Evolutionary conservation across 805 yeast genomes (phyloP).

Genomic region (Ogataea chonburiensis): DNA sequence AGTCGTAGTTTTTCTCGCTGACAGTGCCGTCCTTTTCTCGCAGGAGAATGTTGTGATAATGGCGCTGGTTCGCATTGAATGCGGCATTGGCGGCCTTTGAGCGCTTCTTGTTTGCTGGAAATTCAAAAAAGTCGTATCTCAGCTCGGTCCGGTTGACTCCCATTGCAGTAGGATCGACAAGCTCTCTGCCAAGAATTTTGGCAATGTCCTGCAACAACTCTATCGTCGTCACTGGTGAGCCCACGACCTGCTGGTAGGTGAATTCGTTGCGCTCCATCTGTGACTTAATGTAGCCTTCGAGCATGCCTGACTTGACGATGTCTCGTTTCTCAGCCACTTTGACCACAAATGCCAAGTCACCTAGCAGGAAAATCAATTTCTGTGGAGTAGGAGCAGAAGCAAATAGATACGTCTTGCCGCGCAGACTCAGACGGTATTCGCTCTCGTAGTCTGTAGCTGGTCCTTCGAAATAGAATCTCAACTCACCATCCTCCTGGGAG

Average conservation of each 20-base stretch:
- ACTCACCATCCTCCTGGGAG: slow-evolving; percentile 18
- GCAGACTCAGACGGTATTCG: slow-evolving; percentile 37
- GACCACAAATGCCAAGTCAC: slow-evolving; percentile 41
- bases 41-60: slow-evolving; percentile 34
- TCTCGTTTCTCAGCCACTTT: slow-evolving; percentile 34
- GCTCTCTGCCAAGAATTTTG: slow-evolving; percentile 28
- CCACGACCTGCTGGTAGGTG: slow-evolving; percentile 32
- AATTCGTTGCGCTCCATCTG: slow-evolving; percentile 23
- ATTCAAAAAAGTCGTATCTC: slow-evolving; percentile 26
- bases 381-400: slow-evolving; percentile 46
- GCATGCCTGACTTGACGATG: slow-evolving; percentile 34
- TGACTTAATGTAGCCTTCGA: slow-evolving; percentile 35
- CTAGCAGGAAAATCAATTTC: slow-evolving; percentile 40
- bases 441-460: slow-evolving; percentile 36
- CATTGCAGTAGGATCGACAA: slow-evolving; percentile 28
- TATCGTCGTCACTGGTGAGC: slow-evolving; percentile 31
- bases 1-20: slow-evolving; percentile 49
- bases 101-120: slow-evolving; percentile 30
- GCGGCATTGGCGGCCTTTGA: slow-evolving; percentile 34
- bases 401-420: slow-evolving; percentile 44
- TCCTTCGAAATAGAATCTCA: slow-evolving; percentile 26
- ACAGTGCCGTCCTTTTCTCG: slow-evolving; percentile 33
- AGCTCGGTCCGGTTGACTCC: slow-evolving; percentile 23
- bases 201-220: slow-evolving; percentile 30
- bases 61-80: slow-evolving; percentile 29